Evolutionary conservation across 495 filamentous ascomycete genomes (phyloP).

Genomic region (Xylaria flabelliformis): DNA sequence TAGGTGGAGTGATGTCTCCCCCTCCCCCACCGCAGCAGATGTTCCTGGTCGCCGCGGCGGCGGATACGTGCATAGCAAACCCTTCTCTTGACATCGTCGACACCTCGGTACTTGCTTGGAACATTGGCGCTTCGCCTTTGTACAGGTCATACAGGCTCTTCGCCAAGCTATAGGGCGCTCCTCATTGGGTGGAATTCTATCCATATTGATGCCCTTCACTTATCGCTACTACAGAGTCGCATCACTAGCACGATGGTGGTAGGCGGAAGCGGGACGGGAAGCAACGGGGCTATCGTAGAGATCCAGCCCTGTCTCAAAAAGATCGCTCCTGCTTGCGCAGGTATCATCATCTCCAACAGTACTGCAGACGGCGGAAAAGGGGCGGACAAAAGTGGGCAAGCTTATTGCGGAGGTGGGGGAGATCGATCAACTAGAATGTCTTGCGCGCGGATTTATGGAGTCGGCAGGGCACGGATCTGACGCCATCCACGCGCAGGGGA

Average conservation of each 20-base stretch:
- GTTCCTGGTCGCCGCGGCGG: conserved; percentile 27
- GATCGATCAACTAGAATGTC: background rate
- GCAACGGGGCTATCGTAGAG: background rate
- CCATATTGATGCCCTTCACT: background rate
- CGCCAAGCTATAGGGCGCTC: conserved; percentile 23
- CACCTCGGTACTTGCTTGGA: conserved; percentile 36
- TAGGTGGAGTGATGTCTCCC: conserved; percentile 4
- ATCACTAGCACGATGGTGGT: background rate
- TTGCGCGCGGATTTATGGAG: conserved; percentile 15
- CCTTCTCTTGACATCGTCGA: conserved; percentile 32
- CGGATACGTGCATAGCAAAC: conserved; percentile 33
- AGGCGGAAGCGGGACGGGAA: background rate
- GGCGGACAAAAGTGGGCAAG: conserved; percentile 22
- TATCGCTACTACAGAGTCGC: background rate
- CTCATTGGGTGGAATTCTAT: background rate
- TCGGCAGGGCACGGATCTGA: conserved; percentile 1
- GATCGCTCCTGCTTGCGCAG: background rate
- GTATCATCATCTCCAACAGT: background rate
- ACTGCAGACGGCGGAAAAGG: conserved; percentile 7
- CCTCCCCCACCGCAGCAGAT: conserved; percentile 11
- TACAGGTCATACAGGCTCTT: conserved; percentile 36
- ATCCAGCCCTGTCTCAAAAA: background rate
- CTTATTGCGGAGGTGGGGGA: conserved; percentile 6
- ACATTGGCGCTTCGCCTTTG: conserved; percentile 41
- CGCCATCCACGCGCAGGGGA: conserved; percentile 12